Percentiles rank a stretch among this genome's conserved stretches.
These are phyloP conservation scores for Geotrichum klebahnii DNA, from an alignment of 1,139 yeast species.

Conservation along the genomic window DNA sequence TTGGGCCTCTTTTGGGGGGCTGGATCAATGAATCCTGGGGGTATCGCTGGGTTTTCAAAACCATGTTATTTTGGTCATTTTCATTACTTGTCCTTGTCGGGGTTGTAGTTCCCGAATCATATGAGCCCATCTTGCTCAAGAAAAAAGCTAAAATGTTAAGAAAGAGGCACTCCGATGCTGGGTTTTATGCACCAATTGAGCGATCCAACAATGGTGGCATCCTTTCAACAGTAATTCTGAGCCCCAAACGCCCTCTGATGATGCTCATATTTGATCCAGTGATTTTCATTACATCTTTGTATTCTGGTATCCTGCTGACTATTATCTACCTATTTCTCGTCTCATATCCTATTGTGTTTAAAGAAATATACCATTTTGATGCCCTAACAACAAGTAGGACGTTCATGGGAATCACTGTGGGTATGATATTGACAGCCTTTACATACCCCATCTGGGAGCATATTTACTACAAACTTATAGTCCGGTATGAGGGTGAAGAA, in stretches of 20 bases:
- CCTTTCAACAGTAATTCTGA: constrained; percentile 38
- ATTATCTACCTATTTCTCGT: constrained; percentile 23
- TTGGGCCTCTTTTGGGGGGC: constrained; percentile 69
- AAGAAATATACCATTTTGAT: constrained; percentile 17
- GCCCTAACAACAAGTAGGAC: constrained; percentile 20
- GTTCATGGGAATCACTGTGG: constrained; percentile 19
- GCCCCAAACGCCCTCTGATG: constrained; percentile 53
- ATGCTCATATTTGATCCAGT: constrained; percentile 56
- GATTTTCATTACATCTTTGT: constrained; percentile 56
- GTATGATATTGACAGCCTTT: constrained; percentile 19
- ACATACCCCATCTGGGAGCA: constrained; percentile 26
- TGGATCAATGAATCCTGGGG: constrained; percentile 52
- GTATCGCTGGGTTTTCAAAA: constrained; percentile 61
- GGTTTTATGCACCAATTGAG: constrained; percentile 46
- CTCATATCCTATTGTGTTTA: constrained; percentile 23
- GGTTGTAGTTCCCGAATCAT: constrained; percentile 64
- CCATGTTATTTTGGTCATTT: constrained; percentile 62
- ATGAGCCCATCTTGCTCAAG: constrained; percentile 58
- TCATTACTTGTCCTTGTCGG: constrained; percentile 49
- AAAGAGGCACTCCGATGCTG: constrained; percentile 49
- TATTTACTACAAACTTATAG: constrained; percentile 20
- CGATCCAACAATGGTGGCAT: constrained; percentile 31
- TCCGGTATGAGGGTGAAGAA: constrained; percentile 21
- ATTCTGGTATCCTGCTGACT: constrained; percentile 53
- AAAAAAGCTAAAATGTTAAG: constrained; percentile 53